These are phyloP conservation scores for Fusarium kyushuense DNA, from an alignment of 2,329 filamentous ascomycete species.

Conservation along the genomic window DNA sequence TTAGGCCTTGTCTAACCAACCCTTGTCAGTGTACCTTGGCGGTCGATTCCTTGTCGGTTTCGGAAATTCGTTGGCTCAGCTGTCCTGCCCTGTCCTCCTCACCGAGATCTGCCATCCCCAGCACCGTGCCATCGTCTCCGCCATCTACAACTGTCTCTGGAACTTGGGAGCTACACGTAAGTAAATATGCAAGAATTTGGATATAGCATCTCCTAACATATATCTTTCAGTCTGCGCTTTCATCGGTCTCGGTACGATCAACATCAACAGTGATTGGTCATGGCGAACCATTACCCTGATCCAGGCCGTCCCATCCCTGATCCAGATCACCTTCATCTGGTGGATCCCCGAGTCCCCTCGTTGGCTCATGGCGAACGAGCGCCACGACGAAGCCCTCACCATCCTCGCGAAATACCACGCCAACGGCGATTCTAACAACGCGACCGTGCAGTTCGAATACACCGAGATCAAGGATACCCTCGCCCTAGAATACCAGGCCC, in stretches of 20 bases:
- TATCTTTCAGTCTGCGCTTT: conserved; percentile 62
- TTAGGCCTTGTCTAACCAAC: not conserved
- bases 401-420: conserved; percentile 74
- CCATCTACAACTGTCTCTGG: conserved; percentile 77
- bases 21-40: conserved; percentile 52
- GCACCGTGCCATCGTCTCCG: conserved; percentile 73
- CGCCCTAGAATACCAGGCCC: conserved; percentile 52
- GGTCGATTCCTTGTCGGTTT: conserved; percentile 66
- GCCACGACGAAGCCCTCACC: conserved; percentile 69
- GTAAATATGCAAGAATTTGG: conserved; percentile 15
- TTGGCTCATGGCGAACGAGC: conserved; percentile 73
- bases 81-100: conserved; percentile 72
- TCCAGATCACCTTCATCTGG: conserved; percentile 75
- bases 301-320: conserved; percentile 70
- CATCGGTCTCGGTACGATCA: conserved; percentile 72
- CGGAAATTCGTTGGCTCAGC: conserved; percentile 73
- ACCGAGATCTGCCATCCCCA: conserved; percentile 77
- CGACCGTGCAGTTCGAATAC: conserved; percentile 74
- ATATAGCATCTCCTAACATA: not conserved
- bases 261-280: conserved; percentile 70
- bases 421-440: conserved; percentile 68
- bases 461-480: conserved; percentile 75
- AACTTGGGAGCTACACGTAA: conserved; percentile 64
- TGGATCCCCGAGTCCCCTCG: conserved; percentile 75
- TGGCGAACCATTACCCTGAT: conserved; percentile 75